Conservation (phyloP, 139 green algal genomes). For the Chlorella vulgaris region DNA sequence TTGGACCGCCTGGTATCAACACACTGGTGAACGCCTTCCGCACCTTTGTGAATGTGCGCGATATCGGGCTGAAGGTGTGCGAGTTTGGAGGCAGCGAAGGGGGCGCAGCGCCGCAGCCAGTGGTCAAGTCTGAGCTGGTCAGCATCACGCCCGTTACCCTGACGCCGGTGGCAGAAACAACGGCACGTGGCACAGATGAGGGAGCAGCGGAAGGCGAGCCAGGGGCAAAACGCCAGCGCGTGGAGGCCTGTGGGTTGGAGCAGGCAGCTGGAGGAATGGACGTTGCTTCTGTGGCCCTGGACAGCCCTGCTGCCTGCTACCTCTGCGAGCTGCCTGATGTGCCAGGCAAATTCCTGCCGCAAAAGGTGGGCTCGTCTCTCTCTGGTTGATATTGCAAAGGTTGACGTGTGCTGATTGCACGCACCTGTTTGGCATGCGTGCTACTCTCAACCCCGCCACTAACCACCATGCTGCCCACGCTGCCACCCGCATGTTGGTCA, state of each 20-base stretch:
- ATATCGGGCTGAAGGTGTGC: constrained; percentile 33
- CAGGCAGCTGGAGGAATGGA: constrained; percentile 1
- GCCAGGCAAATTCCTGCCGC: constrained; percentile 87
- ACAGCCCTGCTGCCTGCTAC: constrained; percentile 63
- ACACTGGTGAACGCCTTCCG: constrained; percentile 53
- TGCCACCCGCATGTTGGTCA: not conserved
- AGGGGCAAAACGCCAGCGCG: constrained; percentile 31
- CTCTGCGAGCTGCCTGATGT: constrained; percentile 73
- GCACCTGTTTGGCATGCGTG: too few species aligned
- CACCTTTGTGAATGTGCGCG: constrained; percentile 52
- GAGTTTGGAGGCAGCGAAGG: constrained; percentile 37
- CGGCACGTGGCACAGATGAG: not conserved
- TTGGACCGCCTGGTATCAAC: constrained; percentile 37
- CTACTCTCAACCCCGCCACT: too few species aligned
- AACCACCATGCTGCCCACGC: too few species aligned
- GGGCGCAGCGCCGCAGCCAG: not conserved
- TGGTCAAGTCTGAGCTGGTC: constrained; percentile 53
- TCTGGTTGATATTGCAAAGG: too few species aligned
- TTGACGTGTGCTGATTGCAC: too few species aligned
- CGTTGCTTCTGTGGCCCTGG: constrained; percentile 4
- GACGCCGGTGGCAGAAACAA: not conserved
- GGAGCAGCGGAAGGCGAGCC: constrained; percentile 14
- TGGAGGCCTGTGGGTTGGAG: constrained; percentile 10
- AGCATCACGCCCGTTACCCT: constrained; percentile 53
- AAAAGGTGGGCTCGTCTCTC: constrained; percentile 59